These are phyloP conservation scores for Letharia lupina DNA, from an alignment of 495 filamentous ascomycete genomes.

Conservation along the genomic window DNA sequence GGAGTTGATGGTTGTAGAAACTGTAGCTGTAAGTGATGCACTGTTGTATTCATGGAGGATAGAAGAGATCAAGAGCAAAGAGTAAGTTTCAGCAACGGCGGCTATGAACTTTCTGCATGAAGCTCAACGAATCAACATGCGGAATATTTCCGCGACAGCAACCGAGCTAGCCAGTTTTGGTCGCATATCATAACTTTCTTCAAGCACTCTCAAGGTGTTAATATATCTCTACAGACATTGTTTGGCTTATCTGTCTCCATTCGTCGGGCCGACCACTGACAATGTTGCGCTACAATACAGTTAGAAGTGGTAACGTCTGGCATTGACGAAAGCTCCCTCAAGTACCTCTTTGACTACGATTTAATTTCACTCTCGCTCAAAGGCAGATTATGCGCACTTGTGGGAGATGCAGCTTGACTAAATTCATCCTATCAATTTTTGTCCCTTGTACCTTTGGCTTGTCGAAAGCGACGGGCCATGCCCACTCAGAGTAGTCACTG, in stretches of 20 bases:
- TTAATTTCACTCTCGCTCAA: neutral
- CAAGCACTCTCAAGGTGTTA: no score
- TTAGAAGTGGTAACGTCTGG: neutral
- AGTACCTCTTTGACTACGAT: neutral
- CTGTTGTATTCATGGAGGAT: neutral
- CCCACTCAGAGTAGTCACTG: no score
- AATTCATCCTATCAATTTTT: no score
- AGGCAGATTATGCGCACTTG: neutral
- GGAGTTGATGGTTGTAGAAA: neutral
- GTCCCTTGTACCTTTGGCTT: no score
- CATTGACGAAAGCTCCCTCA: neutral
- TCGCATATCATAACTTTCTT: no score
- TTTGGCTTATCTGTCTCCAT: neutral
- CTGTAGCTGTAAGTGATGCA: neutral
- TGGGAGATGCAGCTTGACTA: neutral
- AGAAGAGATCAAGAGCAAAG: neutral
- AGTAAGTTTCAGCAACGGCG: neutral
- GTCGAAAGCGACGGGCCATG: no score
- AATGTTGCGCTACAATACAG: neutral
- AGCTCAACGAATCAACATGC: slow-evolving; percentile 1
- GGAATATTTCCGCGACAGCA: neutral
- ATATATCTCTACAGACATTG: neutral
- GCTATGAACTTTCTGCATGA: neutral
- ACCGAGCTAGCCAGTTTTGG: neutral
- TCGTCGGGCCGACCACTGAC: neutral